A percentile compares a stretch with the other conserved stretches of the same genome.
Evolutionary conservation across 2,329 filamentous ascomycete genomes (phyloP).

Genomic region (Apiospora arundinis): DNA sequence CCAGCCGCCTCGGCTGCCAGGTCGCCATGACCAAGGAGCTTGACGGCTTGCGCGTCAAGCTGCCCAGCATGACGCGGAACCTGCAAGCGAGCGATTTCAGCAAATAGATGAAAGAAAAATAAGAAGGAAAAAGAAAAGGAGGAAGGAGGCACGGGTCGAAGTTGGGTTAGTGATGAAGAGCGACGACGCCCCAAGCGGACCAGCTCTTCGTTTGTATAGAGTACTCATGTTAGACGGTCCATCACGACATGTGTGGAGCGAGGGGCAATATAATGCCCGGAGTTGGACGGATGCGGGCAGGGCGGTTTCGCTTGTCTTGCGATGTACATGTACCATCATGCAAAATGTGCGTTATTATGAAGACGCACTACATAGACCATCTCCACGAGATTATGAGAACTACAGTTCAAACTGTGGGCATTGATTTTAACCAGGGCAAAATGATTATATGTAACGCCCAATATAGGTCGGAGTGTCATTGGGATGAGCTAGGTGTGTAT

Average conservation of each 20-base stretch:
- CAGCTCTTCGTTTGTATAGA: slow-evolving; percentile 7
- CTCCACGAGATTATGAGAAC: slow-evolving; percentile 12
- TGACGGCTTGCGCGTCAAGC: slow-evolving; percentile 81
- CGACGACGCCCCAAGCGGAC: background rate
- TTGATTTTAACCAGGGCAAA: background rate
- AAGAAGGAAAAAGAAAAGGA: background rate
- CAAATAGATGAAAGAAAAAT: slow-evolving; percentile 20
- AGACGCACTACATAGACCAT: slow-evolving; percentile 4
- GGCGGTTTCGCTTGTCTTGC: background rate
- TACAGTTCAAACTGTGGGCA: background rate
- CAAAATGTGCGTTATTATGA: background rate
- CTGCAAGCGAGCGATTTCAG: slow-evolving; percentile 91
- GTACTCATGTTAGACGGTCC: slow-evolving; percentile 10
- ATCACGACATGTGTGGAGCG: background rate
- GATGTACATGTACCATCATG: slow-evolving; percentile 2
- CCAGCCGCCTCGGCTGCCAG: slow-evolving; percentile 83
- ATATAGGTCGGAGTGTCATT: too few species aligned
- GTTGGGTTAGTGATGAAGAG: background rate
- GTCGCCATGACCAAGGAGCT: slow-evolving; percentile 90
- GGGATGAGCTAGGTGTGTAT: background rate
- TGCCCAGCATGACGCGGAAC: slow-evolving; percentile 95
- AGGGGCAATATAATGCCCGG: slow-evolving; percentile 6
- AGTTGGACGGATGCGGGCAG: background rate
- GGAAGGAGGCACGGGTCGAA: too few species aligned
- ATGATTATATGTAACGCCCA: background rate